Conservation (phyloP, 805 yeast genomes). For the Candida arabinofermentans region DNA sequence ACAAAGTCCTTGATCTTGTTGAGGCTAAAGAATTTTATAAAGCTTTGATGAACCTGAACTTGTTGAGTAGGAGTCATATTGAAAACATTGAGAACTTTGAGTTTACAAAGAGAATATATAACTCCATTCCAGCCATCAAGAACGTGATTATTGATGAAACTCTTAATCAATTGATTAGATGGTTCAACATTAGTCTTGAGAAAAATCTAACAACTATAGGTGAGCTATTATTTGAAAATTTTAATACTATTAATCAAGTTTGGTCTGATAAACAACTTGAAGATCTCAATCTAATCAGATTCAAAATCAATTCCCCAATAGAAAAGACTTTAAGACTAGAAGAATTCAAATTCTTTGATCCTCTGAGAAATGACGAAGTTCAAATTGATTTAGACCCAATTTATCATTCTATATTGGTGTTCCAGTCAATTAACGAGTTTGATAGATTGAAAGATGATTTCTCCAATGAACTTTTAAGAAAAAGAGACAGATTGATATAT, state of each 20-base stretch:
- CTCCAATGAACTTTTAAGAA: conserved; percentile 65
- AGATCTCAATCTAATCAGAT: conserved; percentile 44
- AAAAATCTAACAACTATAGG: conserved; percentile 60
- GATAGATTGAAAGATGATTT: conserved; percentile 60
- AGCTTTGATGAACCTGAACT: conserved; percentile 80
- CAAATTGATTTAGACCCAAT: conserved; percentile 65
- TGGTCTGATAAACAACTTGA: conserved; percentile 52
- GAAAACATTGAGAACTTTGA: conserved; percentile 64
- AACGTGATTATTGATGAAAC: conserved; percentile 72
- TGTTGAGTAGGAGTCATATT: conserved; percentile 61
- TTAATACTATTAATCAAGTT: conserved; percentile 49
- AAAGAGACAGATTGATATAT: conserved; percentile 66
- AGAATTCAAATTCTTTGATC: conserved; percentile 37
- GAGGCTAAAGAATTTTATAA: conserved; percentile 73
- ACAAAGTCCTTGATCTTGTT: conserved; percentile 78
- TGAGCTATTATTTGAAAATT: conserved; percentile 47
- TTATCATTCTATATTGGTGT: conserved; percentile 80
- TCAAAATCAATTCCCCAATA: conserved; percentile 80
- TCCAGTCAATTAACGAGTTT: conserved; percentile 63
- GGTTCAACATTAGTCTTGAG: conserved; percentile 60
- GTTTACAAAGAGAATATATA: conserved; percentile 68
- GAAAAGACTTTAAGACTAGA: conserved; percentile 69
- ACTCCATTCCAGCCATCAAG: conserved; percentile 73
- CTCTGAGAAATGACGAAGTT: conserved; percentile 43
- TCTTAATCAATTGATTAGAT: conserved; percentile 58